Conservation (phyloP, 768 basidiomycete species). For the Boletus reticuloceps region DNA sequence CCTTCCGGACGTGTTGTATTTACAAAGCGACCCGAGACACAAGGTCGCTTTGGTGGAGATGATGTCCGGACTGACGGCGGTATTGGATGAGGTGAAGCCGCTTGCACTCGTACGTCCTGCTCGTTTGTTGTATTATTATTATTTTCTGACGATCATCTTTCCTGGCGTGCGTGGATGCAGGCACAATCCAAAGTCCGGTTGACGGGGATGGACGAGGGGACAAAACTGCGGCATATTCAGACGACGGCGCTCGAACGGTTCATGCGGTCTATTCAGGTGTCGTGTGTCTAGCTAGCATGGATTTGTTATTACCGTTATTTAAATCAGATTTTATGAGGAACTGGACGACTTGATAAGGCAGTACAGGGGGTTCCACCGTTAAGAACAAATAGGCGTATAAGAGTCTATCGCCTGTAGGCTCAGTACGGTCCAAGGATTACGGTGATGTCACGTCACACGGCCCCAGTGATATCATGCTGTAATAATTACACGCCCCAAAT, state of each 20-base stretch:
- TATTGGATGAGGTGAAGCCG: slow-evolving; percentile 60
- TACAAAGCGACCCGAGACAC: slow-evolving; percentile 60
- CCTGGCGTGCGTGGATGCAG: slow-evolving; percentile 12
- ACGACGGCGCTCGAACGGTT: slow-evolving; percentile 65
- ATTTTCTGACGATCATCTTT: not conserved
- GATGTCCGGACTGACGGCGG: slow-evolving; percentile 57
- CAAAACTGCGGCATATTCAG: slow-evolving; percentile 61
- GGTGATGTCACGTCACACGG: too few species aligned
- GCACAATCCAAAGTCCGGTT: slow-evolving; percentile 44
- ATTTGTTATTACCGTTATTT: slow-evolving; percentile 23
- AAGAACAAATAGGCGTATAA: too few species aligned
- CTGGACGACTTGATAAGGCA: not conserved
- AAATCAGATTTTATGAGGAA: slow-evolving; percentile 7
- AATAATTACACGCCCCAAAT: too few species aligned
- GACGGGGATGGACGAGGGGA: slow-evolving; percentile 51
- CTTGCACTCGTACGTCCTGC: slow-evolving; percentile 52
- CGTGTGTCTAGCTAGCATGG: not conserved
- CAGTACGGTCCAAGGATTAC: too few species aligned
- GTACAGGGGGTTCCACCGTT: too few species aligned
- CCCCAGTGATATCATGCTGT: too few species aligned
- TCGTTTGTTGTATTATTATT: not conserved
- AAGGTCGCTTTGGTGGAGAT: slow-evolving; percentile 71
- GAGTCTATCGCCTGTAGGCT: too few species aligned
- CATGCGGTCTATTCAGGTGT: slow-evolving; percentile 50
- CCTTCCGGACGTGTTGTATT: slow-evolving; percentile 64